phyloP scores from a whole-genome alignment of 352 stramenopile species.

The Pythium biforme region DNA sequence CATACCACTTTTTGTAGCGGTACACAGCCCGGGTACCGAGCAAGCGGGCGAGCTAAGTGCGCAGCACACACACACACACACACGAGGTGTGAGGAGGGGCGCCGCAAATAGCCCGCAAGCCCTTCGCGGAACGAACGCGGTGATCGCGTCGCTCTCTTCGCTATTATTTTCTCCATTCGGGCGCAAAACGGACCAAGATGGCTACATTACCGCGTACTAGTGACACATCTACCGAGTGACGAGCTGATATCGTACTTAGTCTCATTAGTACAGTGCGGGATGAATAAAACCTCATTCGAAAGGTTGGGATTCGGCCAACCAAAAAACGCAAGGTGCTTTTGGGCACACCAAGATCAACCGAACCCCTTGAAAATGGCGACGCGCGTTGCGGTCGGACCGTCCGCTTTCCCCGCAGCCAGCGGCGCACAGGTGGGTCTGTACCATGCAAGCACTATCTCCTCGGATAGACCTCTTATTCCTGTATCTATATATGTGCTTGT shows the following conservation, averaged over 20 bases:
- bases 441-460: not conserved
- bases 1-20: no score
- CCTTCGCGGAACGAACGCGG: no score
- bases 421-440: constrained; percentile 8
- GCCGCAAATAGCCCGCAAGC: constrained; percentile 5
- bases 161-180: no score
- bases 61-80: not conserved
- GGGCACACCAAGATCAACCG: not conserved
- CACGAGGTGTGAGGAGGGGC: not conserved
- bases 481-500: constrained; percentile 13
- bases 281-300: not conserved
- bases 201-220: constrained; percentile 12
- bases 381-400: constrained; percentile 7
- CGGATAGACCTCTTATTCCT: constrained; percentile 1
- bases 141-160: no score
- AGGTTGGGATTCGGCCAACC: constrained; percentile 15
- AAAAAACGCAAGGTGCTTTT: constrained; percentile 11
- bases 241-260: constrained; percentile 11
- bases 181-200: constrained; percentile 15
- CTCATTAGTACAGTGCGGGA: not conserved
- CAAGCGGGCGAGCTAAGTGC: no score
- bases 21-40: no score
- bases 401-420: constrained; percentile 9
- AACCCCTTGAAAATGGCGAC: constrained; percentile 10
- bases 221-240: not conserved